phyloP scores from a whole-genome alignment of 208 protist genomes.

The Porcisia hertigi region DNA sequence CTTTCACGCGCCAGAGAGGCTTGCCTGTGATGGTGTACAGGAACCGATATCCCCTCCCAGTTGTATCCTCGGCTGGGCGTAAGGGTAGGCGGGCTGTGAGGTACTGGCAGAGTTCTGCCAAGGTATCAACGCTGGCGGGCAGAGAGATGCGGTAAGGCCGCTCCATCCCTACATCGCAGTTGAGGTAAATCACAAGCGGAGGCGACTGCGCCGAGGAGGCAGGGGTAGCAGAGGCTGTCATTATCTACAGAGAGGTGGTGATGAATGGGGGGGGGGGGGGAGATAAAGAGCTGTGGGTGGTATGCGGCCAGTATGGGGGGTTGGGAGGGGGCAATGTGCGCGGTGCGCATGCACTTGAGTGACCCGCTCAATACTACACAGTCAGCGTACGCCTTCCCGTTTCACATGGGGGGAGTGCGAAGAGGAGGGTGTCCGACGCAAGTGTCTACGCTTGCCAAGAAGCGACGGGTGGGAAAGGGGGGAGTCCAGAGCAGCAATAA shows the following conservation, averaged over 20 bases:
- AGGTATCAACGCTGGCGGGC: constrained; percentile 52
- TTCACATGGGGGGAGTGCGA: no score
- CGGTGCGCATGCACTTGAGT: no score
- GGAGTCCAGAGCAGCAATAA: no score
- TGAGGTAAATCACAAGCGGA: constrained; percentile 52
- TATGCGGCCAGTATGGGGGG: no score
- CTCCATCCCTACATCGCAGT: constrained; percentile 60
- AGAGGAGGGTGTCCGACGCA: no score
- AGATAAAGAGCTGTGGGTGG: no score
- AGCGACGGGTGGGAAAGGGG: no score
- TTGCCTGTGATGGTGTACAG: constrained; percentile 66
- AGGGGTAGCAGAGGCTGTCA: neutral
- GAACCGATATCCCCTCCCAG: constrained; percentile 61
- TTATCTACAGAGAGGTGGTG: neutral
- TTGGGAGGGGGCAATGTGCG: no score
- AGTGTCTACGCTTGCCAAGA: no score
- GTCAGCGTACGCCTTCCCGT: no score
- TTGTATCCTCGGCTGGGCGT: constrained; percentile 22
- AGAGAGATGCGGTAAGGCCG: constrained; percentile 38
- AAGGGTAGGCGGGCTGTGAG: constrained; percentile 48
- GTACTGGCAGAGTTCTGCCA: constrained; percentile 62
- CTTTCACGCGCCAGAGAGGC: constrained; percentile 74
- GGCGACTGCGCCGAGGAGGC: neutral
- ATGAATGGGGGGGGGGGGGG: no score
- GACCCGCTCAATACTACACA: no score